Percentiles rank a stretch among this genome's conserved stretches.
These are phyloP conservation scores for Dimargaris verticillata DNA, from an alignment of 192 early-diverging fungal species.

Conservation along the genomic window DNA sequence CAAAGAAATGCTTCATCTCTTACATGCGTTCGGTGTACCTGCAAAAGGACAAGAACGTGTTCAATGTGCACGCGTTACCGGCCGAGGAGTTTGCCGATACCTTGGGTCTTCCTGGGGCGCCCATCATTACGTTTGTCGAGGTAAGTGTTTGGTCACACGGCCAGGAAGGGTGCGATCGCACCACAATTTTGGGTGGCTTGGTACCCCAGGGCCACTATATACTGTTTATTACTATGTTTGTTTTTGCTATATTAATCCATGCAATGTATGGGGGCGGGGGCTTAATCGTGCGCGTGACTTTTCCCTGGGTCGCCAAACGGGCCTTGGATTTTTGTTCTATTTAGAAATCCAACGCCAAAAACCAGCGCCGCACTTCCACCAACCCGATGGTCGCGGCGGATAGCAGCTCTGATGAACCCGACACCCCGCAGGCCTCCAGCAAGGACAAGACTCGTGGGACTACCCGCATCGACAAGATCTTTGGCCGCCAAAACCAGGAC, in stretches of 20 bases:
- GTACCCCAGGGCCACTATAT: neutral
- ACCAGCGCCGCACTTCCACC: conserved; percentile 39
- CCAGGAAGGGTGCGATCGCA: neutral
- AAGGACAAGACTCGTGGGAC: conserved; percentile 37
- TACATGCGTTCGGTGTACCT: conserved; percentile 87
- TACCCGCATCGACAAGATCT: conserved; percentile 75
- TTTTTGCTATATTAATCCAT: neutral
- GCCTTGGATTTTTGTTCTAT: neutral
- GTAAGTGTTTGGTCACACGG: conserved; percentile 15
- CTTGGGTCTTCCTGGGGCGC: conserved; percentile 86
- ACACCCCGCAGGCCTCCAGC: conserved; percentile 14
- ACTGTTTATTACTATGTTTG: neutral
- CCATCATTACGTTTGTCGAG: conserved; percentile 86
- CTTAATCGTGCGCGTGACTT: neutral
- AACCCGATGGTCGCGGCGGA: conserved; percentile 15
- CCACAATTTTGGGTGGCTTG: neutral
- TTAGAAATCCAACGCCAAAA: conserved; percentile 43
- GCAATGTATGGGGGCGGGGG: neutral
- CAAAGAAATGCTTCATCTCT: conserved; percentile 88
- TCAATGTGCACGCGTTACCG: conserved; percentile 75
- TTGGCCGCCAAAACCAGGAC: conserved; percentile 78
- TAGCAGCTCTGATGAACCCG: conserved; percentile 22
- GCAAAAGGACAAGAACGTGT: conserved; percentile 80
- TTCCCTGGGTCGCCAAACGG: neutral
- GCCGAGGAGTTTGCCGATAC: conserved; percentile 74